These are phyloP conservation scores for Filosporella fistucella DNA, from an alignment of 495 filamentous ascomycete species.

Conservation along the genomic window DNA sequence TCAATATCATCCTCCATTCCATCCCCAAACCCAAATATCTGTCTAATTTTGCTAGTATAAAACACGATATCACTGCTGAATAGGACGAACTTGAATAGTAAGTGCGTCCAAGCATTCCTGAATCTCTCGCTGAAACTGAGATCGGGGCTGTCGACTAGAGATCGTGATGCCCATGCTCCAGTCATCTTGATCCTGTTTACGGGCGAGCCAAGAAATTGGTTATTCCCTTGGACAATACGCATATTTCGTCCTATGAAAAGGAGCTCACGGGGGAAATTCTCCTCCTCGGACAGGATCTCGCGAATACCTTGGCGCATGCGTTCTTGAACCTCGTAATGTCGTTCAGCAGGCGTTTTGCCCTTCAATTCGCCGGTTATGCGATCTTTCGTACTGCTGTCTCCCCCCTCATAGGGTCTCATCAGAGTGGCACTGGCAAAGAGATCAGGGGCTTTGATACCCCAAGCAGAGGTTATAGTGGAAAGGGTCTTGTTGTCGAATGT, in stretches of 20 bases:
- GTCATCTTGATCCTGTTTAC: constrained; percentile 96
- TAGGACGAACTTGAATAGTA: constrained; percentile 76
- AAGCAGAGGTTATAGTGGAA: constrained; percentile 59
- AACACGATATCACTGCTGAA: constrained; percentile 78
- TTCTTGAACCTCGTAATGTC: constrained; percentile 80
- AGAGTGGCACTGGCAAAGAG: constrained; percentile 88
- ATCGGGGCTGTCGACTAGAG: constrained; percentile 64
- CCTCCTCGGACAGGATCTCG: constrained; percentile 81
- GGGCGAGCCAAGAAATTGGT: constrained; percentile 77
- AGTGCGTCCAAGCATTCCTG: constrained; percentile 58
- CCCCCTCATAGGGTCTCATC: constrained; percentile 85
- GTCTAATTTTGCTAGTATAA: constrained; percentile 70
- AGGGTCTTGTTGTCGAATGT: constrained; percentile 89
- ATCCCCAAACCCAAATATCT: constrained; percentile 65
- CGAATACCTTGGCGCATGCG: constrained; percentile 78
- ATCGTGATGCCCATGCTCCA: constrained; percentile 80
- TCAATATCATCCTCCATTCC: constrained; percentile 97
- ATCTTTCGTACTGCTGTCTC: constrained; percentile 60
- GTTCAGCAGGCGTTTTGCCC: constrained; percentile 55
- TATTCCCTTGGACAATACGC: constrained; percentile 73
- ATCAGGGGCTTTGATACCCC: constrained; percentile 86
- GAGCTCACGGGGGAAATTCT: constrained; percentile 88
- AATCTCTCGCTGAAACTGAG: constrained; percentile 52
- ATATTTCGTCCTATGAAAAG: constrained; percentile 95
- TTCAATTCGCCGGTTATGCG: constrained; percentile 47